Evolutionary conservation across 2,329 filamentous ascomycete genomes (phyloP).

Genomic region (Ophiostoma quercus): DNA sequence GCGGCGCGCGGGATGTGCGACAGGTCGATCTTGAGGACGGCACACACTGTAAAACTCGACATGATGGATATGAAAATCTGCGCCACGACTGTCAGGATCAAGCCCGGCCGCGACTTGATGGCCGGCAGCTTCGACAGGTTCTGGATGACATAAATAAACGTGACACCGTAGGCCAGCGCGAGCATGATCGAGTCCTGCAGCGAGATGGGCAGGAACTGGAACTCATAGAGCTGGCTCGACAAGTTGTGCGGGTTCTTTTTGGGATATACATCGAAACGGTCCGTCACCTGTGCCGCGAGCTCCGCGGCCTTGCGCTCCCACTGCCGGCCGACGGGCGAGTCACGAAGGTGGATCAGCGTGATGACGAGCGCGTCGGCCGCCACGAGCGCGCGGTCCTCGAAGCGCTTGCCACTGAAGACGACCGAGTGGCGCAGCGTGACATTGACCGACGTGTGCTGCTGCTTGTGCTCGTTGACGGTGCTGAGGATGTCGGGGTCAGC

Average conservation of each 20-base stretch:
- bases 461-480: conserved; percentile 63
- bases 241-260: conserved; percentile 46
- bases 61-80: conserved; percentile 69
- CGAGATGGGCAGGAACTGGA: conserved; percentile 71
- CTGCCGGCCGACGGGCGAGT: conserved; percentile 57
- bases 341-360: conserved; percentile 63
- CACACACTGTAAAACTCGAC: conserved; percentile 75
- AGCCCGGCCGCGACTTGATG: conserved; percentile 68
- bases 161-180: conserved; percentile 59
- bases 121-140: conserved; percentile 65
- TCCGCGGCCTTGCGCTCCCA: conserved; percentile 59
- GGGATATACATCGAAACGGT: conserved; percentile 63
- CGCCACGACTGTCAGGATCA: conserved; percentile 63
- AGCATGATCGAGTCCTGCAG: conserved; percentile 59
- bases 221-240: conserved; percentile 65
- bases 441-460: conserved; percentile 62
- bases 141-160: conserved; percentile 59
- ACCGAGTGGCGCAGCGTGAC: conserved; percentile 71
- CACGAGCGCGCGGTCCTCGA: conserved; percentile 60
- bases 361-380: conserved; percentile 75
- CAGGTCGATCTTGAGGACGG: conserved; percentile 67
- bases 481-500: conserved; percentile 57
- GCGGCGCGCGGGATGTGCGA: conserved; percentile 67
- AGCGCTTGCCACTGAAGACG: conserved; percentile 76
- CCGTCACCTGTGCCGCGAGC: conserved; percentile 45